Evolutionary conservation across 108 stramenopile species (phyloP), one percentile per base, ranked within the genome.

Genomic region (Stephanodiscus triporus): DNA sequence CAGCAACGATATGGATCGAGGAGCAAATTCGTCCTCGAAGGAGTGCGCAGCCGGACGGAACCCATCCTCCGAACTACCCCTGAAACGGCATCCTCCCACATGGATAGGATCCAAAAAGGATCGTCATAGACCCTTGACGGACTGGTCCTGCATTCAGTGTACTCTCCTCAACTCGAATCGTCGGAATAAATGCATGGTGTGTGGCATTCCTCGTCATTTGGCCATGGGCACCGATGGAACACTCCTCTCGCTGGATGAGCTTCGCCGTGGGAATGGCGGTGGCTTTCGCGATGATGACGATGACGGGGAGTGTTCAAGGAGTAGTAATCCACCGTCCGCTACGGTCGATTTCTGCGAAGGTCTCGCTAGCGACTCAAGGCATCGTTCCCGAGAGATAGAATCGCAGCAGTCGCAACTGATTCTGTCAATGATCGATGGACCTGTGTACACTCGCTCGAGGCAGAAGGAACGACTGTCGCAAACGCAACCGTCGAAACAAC

Each of bases 131-230:
- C 54, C 61, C 40, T 19, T 32, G 13, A 70, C 60, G 16, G 63
- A 51, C n/a, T 78, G 77, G 77, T 51, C 59, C 32, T 79, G 78
- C 51, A 72, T 14, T 43, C 65, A 64, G 62, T 79, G 78, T 43
- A 79, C 78, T 23, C 59, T 72, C 19, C 27, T 58, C 40, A 79
- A 79, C 47, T 59, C 58, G n/a, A 66, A 49, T 20, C 71, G 78
- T 2, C 66, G 71, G 16, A 72, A 67, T 34, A 79, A 79, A 34
- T 79, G 78, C 49, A n/a, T 70, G 34, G 71, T 61, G 16, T 79
- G 78, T 68, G 66, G 61, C 22, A 62, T 64, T 54, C 57, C 66
- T 48, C 47, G 71, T 32, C 23, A 60, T 43, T 71, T 54, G 36
- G 45, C 70, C 9, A 34, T 77, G 29, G 59, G 30, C 27, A 17